These are phyloP conservation scores for Xylaria sp. DNA, from an alignment of 2,329 filamentous ascomycete genomes.

Conservation along the genomic window DNA sequence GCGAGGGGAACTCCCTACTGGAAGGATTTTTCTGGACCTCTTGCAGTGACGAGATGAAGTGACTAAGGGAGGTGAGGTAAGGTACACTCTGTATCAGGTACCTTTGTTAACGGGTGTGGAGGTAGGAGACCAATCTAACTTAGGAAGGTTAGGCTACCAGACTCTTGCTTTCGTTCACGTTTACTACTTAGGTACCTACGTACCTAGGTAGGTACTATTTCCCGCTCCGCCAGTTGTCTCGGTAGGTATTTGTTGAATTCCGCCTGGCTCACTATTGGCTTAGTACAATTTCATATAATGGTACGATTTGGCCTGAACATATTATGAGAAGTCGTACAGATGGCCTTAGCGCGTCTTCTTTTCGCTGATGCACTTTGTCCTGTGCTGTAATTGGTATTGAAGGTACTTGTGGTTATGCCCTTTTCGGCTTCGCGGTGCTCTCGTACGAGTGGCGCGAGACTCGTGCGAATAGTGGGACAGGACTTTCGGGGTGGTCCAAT, in stretches of 20 bases:
- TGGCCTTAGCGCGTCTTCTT: not conserved
- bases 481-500: constrained; percentile 18
- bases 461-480: constrained; percentile 10
- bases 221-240: not conserved
- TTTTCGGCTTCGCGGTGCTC: constrained; percentile 9
- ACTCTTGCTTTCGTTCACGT: not conserved
- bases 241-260: no score
- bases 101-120: not conserved
- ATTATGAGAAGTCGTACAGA: not conserved
- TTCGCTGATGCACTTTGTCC: not conserved
- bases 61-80: not conserved
- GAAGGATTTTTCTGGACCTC: constrained; percentile 24
- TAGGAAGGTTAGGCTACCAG: not conserved
- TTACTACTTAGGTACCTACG: not conserved
- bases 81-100: not conserved
- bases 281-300: no score
- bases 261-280: no score
- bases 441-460: constrained; percentile 22
- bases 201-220: not conserved
- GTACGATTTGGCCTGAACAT: no score
- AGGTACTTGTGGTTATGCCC: constrained; percentile 5
- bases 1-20: constrained; percentile 17
- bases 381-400: not conserved
- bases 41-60: constrained; percentile 20
- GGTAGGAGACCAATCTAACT: not conserved